Base-by-base conservation (phyloP, 1,284 basidiomycete species). In the Sporisorium exsertum region DNA sequence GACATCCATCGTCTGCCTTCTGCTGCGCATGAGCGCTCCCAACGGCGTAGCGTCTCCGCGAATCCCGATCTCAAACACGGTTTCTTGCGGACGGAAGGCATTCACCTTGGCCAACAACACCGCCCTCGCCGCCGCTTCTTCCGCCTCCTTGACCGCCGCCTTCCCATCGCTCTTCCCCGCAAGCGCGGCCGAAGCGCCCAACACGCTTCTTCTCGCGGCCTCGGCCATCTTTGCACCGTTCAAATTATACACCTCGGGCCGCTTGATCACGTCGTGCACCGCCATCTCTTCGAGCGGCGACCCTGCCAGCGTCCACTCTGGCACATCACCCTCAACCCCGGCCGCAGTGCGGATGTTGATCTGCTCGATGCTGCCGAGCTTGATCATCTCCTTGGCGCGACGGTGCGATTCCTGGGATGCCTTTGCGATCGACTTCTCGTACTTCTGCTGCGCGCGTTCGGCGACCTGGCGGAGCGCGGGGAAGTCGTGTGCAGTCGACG, bases 371-470 rank as follows among this genome's bases (percentile, higher is more conserved):
- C 78, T 77, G 10, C 76, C 80, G 5, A 66, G 68, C 62, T 92
- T 93, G 66, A 90, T 88, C 88, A 97, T 92, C 62, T 92, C 91
- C 86, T 98, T 99, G 7, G 95, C 92, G 12, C 94, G 90, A 74
- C 92, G 91, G 87, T 97, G 94, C 78, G 92, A 93, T 61, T 92
- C 91, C 20, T 91, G 89, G 77, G 91, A 92, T 4, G 96, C 95
- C 84, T 96, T 97, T 33, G 92, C 91, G 82, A 94, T 92, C 67
- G 93, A 95, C 32, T 94, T 91, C 82, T 97, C 94, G 85, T 97
- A 99, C 93, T 98, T 93, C 8, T 89, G 88, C 76, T 97, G 95
- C 0, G 95, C 96, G 57, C 94, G 91, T 63, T 89, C 88, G 90
- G 97, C 96, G 58, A 99, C 94, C 10, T 91, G 90, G n/a, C 92